Conservation (phyloP, 371 early-diverging fungal species). For the Lichtheimia hyalospora region DNA sequence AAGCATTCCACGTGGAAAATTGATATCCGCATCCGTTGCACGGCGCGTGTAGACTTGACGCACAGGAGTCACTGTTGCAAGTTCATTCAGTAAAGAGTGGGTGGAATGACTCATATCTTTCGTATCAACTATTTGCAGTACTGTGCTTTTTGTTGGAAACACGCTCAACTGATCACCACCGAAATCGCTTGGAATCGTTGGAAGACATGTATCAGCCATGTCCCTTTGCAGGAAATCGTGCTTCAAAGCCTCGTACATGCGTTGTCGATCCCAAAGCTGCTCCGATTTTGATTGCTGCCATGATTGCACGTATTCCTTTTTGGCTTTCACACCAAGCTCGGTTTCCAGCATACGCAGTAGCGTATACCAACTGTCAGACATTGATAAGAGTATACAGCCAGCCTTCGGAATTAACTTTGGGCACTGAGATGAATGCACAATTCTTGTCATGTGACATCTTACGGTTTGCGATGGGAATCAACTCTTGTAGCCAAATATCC, state of each 20-base stretch:
- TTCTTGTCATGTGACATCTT: too few species aligned
- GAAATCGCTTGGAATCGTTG: conserved; percentile 23
- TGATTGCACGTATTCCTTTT: conserved; percentile 14
- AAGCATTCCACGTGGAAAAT: conserved; percentile 33
- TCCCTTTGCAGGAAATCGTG: conserved; percentile 25
- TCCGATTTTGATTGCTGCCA: conserved; percentile 19
- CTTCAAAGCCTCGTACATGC: conserved; percentile 15
- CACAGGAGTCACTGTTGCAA: conserved; percentile 23
- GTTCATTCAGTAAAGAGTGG: conserved; percentile 22
- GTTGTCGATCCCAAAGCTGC: conserved; percentile 10
- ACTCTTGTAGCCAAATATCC: too few species aligned
- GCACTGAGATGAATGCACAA: too few species aligned
- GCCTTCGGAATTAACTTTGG: too few species aligned
- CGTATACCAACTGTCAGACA: conserved; percentile 7
- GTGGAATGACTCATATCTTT: conserved; percentile 32
- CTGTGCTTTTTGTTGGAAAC: conserved; percentile 29
- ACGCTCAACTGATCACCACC: conserved; percentile 14
- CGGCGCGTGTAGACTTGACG: conserved; percentile 29
- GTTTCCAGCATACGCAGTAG: conserved; percentile 22
- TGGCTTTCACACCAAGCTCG: conserved; percentile 22
- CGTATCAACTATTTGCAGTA: conserved; percentile 38
- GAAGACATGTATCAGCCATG: conserved; percentile 24
- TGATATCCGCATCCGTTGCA: conserved; percentile 13
- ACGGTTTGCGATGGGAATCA: too few species aligned
- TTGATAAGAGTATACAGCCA: neutral